Evolutionary conservation across 495 filamentous ascomycete species (phyloP), one percentile per base, ranked within the genome.

Genomic region (Niebla homalea): DNA sequence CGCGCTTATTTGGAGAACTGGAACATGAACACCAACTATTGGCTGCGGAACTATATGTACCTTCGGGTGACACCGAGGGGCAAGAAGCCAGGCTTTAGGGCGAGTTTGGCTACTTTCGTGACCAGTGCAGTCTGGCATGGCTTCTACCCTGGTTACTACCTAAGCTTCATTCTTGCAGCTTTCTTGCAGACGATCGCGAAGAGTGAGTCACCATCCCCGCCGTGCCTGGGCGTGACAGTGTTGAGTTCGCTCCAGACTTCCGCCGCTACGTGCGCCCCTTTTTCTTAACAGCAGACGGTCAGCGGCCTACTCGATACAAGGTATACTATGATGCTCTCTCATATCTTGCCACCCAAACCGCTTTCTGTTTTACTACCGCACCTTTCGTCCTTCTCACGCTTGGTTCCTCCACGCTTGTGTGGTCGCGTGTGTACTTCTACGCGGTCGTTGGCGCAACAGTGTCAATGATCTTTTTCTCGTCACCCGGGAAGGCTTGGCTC

Each of bases 11-110:
- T 98, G 10, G 90, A 82, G 43, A 81, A 74, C 61, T 98, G 92
- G 92, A 98, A 98, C 66, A 92, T 93, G 72, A 98, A 98, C 65
- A 97, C 92, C 16, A 98, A 95, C 64, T 79, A 86, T 58, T 98
- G 92, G 92, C 69, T 98, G 49, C 80, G 90, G 35, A 94, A 97
- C 62, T 97, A 94, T 60, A 72, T 98, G 53, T 98, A 97, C 61
- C 72, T 98, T 37, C 83, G 92, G 16, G 93, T 98, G 2, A 98
- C 92, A 4, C 92, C 92, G 3, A 84, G 84, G 56, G 92, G 92
- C 45, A 92, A 85, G 73, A 98, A 97, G 62, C 92, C 92, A 8
- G 92, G 92, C 2, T 98, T 98, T 70, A 75, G 90, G 44, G 93
- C 92, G 29, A 95, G 83, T 61, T 65, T 98, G 73, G 89, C 88